These are phyloP conservation scores for Rubroshorea leprosula DNA, from an alignment of 345 rosid species.

Conservation along the genomic window DNA sequence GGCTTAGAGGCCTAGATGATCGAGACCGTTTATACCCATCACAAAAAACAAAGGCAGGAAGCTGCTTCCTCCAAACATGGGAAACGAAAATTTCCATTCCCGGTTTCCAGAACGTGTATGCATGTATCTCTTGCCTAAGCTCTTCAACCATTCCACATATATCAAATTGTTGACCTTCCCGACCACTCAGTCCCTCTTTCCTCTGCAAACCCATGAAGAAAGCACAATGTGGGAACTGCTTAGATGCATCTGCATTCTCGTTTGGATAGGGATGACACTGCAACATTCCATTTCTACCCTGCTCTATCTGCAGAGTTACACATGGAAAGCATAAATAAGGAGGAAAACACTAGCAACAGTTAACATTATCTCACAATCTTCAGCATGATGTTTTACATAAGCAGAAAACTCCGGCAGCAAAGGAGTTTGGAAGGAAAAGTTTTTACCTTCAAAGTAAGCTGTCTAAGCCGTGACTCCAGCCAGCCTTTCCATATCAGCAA, in stretches of 20 bases:
- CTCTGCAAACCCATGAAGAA: conserved; percentile 77
- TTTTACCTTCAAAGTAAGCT: conserved; percentile 58
- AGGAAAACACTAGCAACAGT: not conserved
- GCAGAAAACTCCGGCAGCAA: not conserved
- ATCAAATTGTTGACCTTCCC: conserved; percentile 74
- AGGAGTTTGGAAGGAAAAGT: not conserved
- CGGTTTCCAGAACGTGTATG: conserved; percentile 63
- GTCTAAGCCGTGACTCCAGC: conserved; percentile 78
- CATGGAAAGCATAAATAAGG: conserved; percentile 9
- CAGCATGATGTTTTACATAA: too few species aligned
- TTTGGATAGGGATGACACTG: conserved; percentile 73
- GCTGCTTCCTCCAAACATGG: conserved; percentile 67
- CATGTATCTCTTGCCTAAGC: conserved; percentile 51
- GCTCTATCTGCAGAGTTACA: conserved; percentile 57
- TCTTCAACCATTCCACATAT: conserved; percentile 61
- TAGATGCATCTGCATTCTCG: conserved; percentile 48
- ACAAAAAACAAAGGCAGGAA: conserved; percentile 63
- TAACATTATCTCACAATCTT: not conserved
- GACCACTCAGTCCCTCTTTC: conserved; percentile 54
- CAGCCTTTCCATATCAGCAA: conserved; percentile 71
- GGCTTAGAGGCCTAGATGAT: conserved; percentile 41
- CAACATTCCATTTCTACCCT: conserved; percentile 68
- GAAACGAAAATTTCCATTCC: conserved; percentile 68
- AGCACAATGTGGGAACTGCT: conserved; percentile 54
- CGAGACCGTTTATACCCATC: conserved; percentile 51